Conservation (phyloP, 768 basidiomycete species). For the Sarcodon aspratus region DNA sequence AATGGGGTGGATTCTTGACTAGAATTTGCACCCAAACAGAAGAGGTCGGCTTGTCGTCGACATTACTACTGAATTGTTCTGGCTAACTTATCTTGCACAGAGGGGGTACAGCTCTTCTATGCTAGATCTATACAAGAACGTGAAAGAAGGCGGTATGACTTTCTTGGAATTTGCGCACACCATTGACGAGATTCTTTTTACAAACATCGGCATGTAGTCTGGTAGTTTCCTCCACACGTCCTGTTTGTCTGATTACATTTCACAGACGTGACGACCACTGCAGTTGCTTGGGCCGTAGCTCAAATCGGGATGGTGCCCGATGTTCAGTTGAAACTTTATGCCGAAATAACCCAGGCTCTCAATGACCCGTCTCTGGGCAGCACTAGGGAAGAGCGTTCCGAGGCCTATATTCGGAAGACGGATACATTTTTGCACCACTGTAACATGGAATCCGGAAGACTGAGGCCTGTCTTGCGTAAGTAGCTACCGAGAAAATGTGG, state of each 20-base stretch:
- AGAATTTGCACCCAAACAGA: background rate
- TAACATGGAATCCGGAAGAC: background rate
- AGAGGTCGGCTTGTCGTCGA: no score
- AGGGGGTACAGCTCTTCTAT: background rate
- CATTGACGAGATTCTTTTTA: conserved; percentile 1
- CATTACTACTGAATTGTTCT: no score
- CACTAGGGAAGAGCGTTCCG: background rate
- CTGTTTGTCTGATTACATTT: background rate
- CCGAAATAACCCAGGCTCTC: background rate
- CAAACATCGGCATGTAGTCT: background rate
- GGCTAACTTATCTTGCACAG: background rate
- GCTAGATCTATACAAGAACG: background rate
- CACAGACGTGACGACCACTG: background rate
- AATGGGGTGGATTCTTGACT: background rate
- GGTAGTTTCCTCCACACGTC: background rate
- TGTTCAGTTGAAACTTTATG: background rate
- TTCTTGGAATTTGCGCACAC: background rate
- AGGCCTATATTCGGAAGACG: background rate
- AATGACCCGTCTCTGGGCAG: background rate
- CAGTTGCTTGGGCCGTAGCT: background rate
- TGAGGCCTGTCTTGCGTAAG: background rate
- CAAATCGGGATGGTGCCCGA: background rate
- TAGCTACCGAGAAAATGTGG: no score
- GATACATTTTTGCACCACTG: conserved; percentile 1
- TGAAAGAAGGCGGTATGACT: background rate